Evolutionary conservation across 768 basidiomycete species (phyloP), one percentile per base, ranked within the genome.

Genomic region (Boletus sp.): DNA sequence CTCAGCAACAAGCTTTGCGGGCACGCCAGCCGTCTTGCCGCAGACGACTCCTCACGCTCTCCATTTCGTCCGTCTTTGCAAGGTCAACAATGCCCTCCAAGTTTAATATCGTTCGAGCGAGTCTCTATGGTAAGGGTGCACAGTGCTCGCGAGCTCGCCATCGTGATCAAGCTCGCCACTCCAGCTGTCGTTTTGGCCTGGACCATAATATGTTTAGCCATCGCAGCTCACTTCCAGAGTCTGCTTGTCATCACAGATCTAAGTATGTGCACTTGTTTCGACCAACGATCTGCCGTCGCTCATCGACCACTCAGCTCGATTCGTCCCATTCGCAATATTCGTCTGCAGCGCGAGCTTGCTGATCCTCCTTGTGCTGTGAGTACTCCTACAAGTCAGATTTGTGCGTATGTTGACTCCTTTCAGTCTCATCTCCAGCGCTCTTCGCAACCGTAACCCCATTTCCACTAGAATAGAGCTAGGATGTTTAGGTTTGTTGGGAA

Each of bases 251-350:
- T 87, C 59, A 88, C 86, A 53, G 88, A 91, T 73, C 85, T 93
- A 69, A 92, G 90, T 92, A 69, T 67, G 86, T 45, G 14, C 54
- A 3, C 21, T 13, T 38, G 7, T 48, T 17, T 47, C 14, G 30
- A 47, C n/a, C 39, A n/a, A n/a, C 19, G 5, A 25, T 39, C 10
- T 34, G 8, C 44, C 53, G n/a, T 56, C 41, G 6, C 21, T 62
- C 32, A 49, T 47, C 35, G 51, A 42, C 21, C 42, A 30, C 50
- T 8, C 62, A 93, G 90, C 90, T 74, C 89, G 85, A 74, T 93
- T 92, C 67, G 84, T 93, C 37, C 90, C 90, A 17, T 88, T 90
- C 65, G 85, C 90, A 50, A 80, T 93, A 66, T 92, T 92, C 61
- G 88, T 90, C 41, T 88, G 84, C 64, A 78, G 78, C 39, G 81